A percentile compares a stretch with the other conserved stretches of the same genome.
Evolutionary conservation across 2,329 filamentous ascomycete genomes (phyloP).

Genomic region (Incumbomyces delicatus): DNA sequence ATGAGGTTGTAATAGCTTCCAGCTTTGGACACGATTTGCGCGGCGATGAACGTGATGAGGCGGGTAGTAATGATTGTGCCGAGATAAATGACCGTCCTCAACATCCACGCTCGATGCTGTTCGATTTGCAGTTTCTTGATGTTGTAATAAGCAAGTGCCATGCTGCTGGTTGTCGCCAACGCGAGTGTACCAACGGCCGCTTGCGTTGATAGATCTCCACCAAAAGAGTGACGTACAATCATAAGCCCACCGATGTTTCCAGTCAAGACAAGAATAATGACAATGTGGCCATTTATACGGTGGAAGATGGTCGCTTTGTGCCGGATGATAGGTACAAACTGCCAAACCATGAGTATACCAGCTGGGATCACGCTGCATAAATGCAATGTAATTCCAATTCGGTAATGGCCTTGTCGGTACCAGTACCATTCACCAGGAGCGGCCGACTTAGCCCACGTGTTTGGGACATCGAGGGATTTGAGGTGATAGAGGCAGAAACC

Average conservation of each 20-base stretch:
- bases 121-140: constrained; percentile 52
- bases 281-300: constrained; percentile 48
- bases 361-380: constrained; percentile 27
- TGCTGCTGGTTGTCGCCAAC: constrained; percentile 34
- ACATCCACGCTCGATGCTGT: constrained; percentile 54
- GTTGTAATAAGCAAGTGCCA: constrained; percentile 43
- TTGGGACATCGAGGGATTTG: constrained; percentile 35
- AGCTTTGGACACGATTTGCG: constrained; percentile 31
- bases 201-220: constrained; percentile 46
- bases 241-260: constrained; percentile 43
- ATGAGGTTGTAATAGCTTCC: not conserved
- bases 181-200: constrained; percentile 33
- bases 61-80: not conserved
- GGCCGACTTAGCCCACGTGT: too few relatives aligned
- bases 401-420: constrained; percentile 27
- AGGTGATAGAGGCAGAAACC: constrained; percentile 43
- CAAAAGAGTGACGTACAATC: constrained; percentile 43
- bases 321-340: constrained; percentile 33
- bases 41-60: constrained; percentile 18
- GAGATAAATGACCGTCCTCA: constrained; percentile 26
- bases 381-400: constrained; percentile 35
- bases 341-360: constrained; percentile 11
- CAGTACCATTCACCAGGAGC: constrained; percentile 38
- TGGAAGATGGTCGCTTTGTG: constrained; percentile 45
- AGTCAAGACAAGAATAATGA: constrained; percentile 39